Conservation (phyloP, 1,139 yeast species). For the Spathaspora sp. region DNA sequence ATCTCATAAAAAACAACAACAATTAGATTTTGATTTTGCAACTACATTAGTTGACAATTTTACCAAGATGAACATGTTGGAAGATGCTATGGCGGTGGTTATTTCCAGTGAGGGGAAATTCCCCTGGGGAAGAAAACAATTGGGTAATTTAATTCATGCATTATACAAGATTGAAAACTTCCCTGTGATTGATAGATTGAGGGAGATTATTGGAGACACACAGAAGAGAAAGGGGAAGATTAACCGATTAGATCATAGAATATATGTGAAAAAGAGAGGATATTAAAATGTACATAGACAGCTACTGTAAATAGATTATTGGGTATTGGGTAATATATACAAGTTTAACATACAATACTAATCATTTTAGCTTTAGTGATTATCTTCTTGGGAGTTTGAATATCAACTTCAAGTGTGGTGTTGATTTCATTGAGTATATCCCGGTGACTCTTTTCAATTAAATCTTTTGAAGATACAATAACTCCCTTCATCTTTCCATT, state of each 20-base stretch:
- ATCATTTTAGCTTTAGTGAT: constrained; percentile 29
- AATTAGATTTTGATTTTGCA: constrained; percentile 69
- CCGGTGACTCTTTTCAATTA: constrained; percentile 21
- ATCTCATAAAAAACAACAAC: constrained; percentile 37
- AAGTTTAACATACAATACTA: constrained; percentile 20
- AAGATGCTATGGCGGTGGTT: constrained; percentile 72
- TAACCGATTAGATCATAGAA: constrained; percentile 31
- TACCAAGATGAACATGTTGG: constrained; percentile 49
- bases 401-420: constrained; percentile 9
- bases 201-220: constrained; percentile 35
- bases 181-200: constrained; percentile 33
- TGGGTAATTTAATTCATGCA: constrained; percentile 46
- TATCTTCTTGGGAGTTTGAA: constrained; percentile 16
- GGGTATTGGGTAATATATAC: constrained; percentile 4
- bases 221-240: constrained; percentile 41
- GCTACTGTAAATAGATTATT: constrained; percentile 3
- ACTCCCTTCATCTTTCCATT: constrained; percentile 67
- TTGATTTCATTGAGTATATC: constrained; percentile 31
- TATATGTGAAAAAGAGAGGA: constrained; percentile 33
- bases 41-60: constrained; percentile 57
- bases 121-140: constrained; percentile 65
- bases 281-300: constrained; percentile 15
- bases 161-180: constrained; percentile 53
- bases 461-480: constrained; percentile 22
- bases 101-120: constrained; percentile 67